Evolutionary conservation across 139 green algal genomes (phyloP).

Genomic region (Micractinium conductrix): DNA sequence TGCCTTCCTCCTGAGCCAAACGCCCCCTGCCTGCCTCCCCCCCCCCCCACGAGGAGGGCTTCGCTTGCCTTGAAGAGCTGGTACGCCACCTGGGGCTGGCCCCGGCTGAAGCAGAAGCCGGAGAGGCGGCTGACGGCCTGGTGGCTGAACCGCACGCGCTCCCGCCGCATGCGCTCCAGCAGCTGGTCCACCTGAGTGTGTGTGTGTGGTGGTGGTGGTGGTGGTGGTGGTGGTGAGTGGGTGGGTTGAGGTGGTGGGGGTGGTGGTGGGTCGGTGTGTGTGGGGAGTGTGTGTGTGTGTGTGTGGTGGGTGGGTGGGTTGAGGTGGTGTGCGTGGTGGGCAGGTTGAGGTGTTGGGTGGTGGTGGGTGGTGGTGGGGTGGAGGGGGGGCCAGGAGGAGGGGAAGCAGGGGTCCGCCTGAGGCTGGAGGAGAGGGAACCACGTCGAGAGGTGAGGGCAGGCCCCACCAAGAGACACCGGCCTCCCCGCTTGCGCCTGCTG

Average conservation of each 20-base stretch:
- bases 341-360: too few species aligned
- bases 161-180: constrained; percentile 20
- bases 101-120: constrained; percentile 15
- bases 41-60: too few species aligned
- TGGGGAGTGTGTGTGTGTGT: not conserved
- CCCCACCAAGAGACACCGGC: too few species aligned
- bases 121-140: constrained; percentile 30
- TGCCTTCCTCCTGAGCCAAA: too few species aligned
- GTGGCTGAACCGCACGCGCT: constrained; percentile 28
- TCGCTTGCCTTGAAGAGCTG: constrained; percentile 32
- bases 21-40: too few species aligned
- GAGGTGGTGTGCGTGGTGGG: not conserved
- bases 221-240: not conserved
- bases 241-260: not conserved
- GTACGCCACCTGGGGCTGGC: constrained; percentile 25
- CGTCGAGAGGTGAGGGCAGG: too few species aligned
- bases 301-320: not conserved
- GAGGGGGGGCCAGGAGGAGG: too few species aligned
- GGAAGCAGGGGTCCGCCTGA: too few species aligned
- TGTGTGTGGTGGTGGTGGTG: not conserved
- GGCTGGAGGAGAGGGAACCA: too few species aligned
- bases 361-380: too few species aligned
- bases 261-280: not conserved
- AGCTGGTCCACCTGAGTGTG: constrained; percentile 7
- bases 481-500: too few species aligned